Conservation (phyloP, 2,329 filamentous ascomycete genomes). For the Cladosporium cucumerinum region DNA sequence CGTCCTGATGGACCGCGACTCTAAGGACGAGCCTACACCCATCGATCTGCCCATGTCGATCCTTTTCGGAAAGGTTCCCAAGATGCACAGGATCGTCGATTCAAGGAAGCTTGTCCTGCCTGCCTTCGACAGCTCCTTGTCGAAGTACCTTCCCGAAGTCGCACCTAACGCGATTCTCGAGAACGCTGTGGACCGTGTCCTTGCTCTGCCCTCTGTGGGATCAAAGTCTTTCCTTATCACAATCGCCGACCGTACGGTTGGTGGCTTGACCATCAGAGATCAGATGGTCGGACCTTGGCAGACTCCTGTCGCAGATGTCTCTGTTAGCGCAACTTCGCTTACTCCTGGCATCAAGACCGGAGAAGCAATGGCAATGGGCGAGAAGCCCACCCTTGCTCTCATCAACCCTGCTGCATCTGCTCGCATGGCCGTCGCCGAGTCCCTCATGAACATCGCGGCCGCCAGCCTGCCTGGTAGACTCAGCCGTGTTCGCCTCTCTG, state of each 20-base stretch:
- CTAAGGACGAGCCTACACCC: constrained; percentile 67
- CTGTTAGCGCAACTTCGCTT: constrained; percentile 83
- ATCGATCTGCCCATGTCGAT: constrained; percentile 88
- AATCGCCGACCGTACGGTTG: constrained; percentile 88
- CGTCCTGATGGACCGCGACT: constrained; percentile 77
- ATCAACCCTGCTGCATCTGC: constrained; percentile 88
- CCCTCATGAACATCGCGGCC: constrained; percentile 87
- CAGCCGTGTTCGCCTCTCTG: constrained; percentile 78
- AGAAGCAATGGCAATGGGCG: constrained; percentile 97
- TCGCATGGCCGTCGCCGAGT: constrained; percentile 93
- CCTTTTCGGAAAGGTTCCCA: constrained; percentile 83
- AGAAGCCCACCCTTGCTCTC: constrained; percentile 82
- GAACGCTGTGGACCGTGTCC: constrained; percentile 76
- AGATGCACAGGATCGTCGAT: constrained; percentile 70
- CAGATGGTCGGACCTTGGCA: constrained; percentile 98
- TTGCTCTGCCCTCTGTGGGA: constrained; percentile 84
- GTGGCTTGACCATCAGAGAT: constrained; percentile 81
- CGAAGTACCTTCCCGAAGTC: constrained; percentile 62
- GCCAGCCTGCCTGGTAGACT: constrained; percentile 70
- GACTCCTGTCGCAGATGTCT: constrained; percentile 87
- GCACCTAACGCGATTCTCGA: constrained; percentile 31
- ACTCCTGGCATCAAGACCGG: constrained; percentile 70
- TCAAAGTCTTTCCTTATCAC: constrained; percentile 97
- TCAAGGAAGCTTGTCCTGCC: constrained; percentile 66
- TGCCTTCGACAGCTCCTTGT: constrained; percentile 72